Conservation (phyloP, 306 rosid species). For the Inga leiocalycina region DNA sequence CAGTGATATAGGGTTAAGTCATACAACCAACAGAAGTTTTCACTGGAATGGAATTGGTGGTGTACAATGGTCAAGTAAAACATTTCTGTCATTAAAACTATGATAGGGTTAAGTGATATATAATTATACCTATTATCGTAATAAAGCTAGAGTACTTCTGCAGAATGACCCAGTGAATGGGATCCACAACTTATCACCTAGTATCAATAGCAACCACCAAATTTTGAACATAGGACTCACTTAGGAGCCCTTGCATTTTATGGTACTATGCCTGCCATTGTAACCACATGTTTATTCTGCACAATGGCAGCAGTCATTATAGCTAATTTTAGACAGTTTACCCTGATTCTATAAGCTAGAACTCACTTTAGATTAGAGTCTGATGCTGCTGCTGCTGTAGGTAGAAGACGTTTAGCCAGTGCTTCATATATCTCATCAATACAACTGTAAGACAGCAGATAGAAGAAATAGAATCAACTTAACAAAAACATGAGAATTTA, state of each 20-base stretch:
- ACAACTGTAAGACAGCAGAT: constrained; percentile 41
- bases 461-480: constrained; percentile 17
- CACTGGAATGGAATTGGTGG: background rate
- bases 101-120: constrained; percentile 8
- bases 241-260: background rate
- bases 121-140: background rate
- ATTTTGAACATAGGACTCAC: background rate
- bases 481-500: background rate
- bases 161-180: background rate
- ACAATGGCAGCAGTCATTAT: constrained; percentile 15
- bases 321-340: constrained; percentile 22
- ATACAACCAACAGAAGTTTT: background rate
- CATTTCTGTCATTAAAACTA: constrained; percentile 1
- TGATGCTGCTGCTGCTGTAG: constrained; percentile 47
- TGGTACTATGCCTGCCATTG: constrained; percentile 10
- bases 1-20: too few relatives aligned
- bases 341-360: constrained; percentile 28
- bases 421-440: constrained; percentile 77
- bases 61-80: background rate
- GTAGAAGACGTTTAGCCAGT: constrained; percentile 68
- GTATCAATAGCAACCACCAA: background rate
- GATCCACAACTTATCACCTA: background rate
- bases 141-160: constrained; percentile 1
- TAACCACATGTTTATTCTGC: constrained; percentile 7
- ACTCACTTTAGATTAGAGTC: constrained; percentile 69